Evolutionary conservation across 2,329 filamentous ascomycete genomes (phyloP).

Genomic region (Colletotrichum sp.): DNA sequence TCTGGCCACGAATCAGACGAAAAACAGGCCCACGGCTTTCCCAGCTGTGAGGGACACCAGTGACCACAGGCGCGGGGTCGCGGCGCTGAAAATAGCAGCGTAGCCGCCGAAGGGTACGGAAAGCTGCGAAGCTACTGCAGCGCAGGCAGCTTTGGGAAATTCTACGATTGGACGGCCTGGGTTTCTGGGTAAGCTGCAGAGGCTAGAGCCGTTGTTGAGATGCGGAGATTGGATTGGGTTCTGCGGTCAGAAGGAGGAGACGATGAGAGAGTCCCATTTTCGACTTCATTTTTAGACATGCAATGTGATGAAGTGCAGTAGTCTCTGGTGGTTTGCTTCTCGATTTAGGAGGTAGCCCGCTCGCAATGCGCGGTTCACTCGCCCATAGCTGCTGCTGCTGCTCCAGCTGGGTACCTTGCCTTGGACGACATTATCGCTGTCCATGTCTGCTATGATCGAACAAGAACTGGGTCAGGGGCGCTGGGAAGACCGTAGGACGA

Average conservation of each 20-base stretch:
- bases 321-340: background rate
- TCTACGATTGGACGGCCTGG: constrained; percentile 16
- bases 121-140: background rate
- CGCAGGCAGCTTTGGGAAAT: background rate
- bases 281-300: constrained; percentile 9
- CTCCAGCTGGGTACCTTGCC: background rate
- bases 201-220: background rate
- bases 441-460: background rate
- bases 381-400: background rate
- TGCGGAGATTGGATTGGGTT: background rate
- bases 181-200: background rate
- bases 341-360: background rate
- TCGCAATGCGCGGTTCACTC: background rate
- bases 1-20: background rate
- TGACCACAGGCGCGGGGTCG: background rate
- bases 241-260: background rate
- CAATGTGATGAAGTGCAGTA: background rate
- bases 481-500: background rate
- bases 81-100: constrained; percentile 16
- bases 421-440: background rate
- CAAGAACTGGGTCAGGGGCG: background rate
- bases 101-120: constrained; percentile 7
- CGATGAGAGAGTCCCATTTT: background rate
- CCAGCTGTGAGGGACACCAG: background rate
- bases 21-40: background rate